Base-by-base conservation (phyloP, 768 basidiomycete genomes). In the Rhizopogon vulgaris region DNA sequence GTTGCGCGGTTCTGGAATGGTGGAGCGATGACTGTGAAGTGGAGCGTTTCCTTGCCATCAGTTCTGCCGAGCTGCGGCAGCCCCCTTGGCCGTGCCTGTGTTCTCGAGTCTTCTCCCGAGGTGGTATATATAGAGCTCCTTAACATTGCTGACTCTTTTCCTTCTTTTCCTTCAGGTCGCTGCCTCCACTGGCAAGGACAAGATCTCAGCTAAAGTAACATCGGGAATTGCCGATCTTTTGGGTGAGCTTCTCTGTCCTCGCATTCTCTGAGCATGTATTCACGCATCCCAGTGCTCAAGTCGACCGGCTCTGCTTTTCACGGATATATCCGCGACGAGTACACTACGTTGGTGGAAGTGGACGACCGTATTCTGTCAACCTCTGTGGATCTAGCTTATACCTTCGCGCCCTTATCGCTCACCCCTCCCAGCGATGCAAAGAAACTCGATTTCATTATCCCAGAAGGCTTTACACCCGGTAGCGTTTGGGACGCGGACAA, bases 351-450 rank as follows among this genome's bases (percentile, higher is more conserved):
- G 18, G 72, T 67, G 12, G 84, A 88, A 56, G 94, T 95, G 40
- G 68, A 84, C 58, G 95, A 98, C 57, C 80, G 95, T 8, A 86
- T 97, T 60, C 86, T 98, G 71, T 90, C 87, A 15, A 97, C 95
- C 2, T 80, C 89, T 4, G 73, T 98, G 51, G 88, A 95, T 56
- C 73, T 92, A 22, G 66, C 70, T 1, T 94, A 93, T 67, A 78
- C 71, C 1, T 89, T 91, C 63, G 57, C 63, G 18, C 71, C 76
- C 0, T 61, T 87, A 32, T 46, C 60, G 3, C 68, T 89, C 36
- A 50, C 66, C 3, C 41, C 75, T 2, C 81, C 83, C 0, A 66
- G 58, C 3, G 84, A 87, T 54, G 75, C 69, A 37, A 72, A 72
- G 63, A 73, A 79, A 54, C 70, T 83, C 12, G 73, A 74, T 15